Evolutionary conservation across 2,329 filamentous ascomycete genomes (phyloP).

Genomic region (Aspergillus caelatus): DNA sequence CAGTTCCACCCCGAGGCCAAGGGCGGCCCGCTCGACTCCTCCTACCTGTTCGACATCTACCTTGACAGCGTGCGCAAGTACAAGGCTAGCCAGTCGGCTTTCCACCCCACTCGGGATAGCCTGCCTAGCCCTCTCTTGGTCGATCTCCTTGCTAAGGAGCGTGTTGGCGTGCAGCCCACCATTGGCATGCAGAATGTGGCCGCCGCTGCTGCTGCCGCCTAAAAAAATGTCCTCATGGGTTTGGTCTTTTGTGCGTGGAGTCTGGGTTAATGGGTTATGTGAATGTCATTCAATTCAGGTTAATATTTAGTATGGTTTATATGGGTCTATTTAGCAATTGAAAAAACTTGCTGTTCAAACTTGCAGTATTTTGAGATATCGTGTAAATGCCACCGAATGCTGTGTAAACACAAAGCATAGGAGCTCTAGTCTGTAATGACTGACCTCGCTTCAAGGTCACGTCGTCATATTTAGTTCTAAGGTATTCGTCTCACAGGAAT

Average conservation of each 20-base stretch:
- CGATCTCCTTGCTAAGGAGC: conserved; percentile 89
- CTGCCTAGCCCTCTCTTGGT: conserved; percentile 84
- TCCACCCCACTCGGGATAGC: conserved; percentile 75
- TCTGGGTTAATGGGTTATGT: conserved; percentile 17
- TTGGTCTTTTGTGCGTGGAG: conserved; percentile 17
- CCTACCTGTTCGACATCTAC: conserved; percentile 96
- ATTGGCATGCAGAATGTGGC: conserved; percentile 54
- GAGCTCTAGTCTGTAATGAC: neutral
- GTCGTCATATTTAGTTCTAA: neutral
- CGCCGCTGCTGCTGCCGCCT: conserved; percentile 27
- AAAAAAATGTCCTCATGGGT: conserved; percentile 7
- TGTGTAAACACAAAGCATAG: neutral
- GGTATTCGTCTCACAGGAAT: neutral
- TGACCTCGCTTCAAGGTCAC: neutral
- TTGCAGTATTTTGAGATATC: neutral
- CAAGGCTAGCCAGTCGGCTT: conserved; percentile 78
- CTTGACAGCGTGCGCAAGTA: conserved; percentile 85
- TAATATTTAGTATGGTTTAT: conserved; percentile 10
- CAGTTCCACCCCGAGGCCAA: conserved; percentile 99
- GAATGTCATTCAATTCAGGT: conserved; percentile 4
- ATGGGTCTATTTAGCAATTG: neutral
- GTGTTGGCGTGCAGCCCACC: conserved; percentile 81
- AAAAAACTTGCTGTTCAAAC: neutral
- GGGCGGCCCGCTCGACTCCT: conserved; percentile 92
- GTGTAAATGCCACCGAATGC: neutral